Base-by-base conservation (phyloP, 2,329 filamentous ascomycete genomes). In the Aureobasidium uvarum region DNA sequence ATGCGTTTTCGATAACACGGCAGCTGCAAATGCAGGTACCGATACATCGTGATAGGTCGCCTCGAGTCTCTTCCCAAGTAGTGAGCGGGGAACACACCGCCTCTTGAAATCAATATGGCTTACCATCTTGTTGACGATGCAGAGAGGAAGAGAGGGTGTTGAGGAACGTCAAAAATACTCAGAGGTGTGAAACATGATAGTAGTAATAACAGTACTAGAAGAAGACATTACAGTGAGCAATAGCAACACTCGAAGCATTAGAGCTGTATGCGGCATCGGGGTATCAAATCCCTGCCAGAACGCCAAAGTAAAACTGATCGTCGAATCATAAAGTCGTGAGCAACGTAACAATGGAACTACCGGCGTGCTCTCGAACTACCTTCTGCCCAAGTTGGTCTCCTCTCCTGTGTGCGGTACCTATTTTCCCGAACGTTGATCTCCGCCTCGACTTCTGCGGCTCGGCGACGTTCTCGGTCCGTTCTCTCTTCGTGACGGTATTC, bases 401-500 rank as follows among this genome's bases (percentile, higher is more conserved):
- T 63, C 36, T 63, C 60, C 38, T 54, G 60, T 6, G 60, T 63
- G 10, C 60, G 33, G 14, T 63, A 63, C 25, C 38, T 52, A 4
- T 23, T 52, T n/a, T 63, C 48, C 2, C 43, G 20, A 8, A 54
- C 38, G 28, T 41, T 45, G 25, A 54, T 25, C 16, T 63, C 60
- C 1, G 8, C 25, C 11, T 45, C 25, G 20, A 28, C 60, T 23
- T 63, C 60, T n/a, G 43, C 20, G 6, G 43, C 16, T 23, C 43
- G 36, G 23, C 50, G 46, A 5, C 48, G 38, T 14, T 54, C 46
- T 45, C 48, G 46, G 7, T 63, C 48, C 18, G 10, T 63, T 25
- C 46, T 51, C 14, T 59, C 63, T 13, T 65, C 52, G 25, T 50
- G 45, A n/a, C 33, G 28, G 45, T 65, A 65, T 16, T 65, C 63